Evolutionary conservation across 2,329 filamentous ascomycete species (phyloP).

Genomic region (Cylindrodendrum hubeiense): DNA sequence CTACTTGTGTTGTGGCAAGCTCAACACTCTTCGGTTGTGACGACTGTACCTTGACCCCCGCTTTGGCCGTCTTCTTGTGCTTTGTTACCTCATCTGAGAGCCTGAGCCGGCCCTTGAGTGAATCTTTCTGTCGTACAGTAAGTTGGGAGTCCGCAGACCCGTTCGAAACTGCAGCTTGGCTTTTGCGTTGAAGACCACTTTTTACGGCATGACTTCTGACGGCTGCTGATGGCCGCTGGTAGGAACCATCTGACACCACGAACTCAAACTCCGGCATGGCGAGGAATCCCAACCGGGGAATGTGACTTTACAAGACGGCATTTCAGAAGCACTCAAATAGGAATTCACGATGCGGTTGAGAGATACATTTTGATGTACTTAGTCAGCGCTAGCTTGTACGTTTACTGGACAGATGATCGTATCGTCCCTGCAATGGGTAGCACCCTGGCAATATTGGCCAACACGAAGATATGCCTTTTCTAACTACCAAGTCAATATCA

Average conservation of each 20-base stretch:
- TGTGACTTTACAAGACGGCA: neutral
- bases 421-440: neutral
- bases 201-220: slow-evolving; percentile 32
- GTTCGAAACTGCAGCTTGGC: neutral
- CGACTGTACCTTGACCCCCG: neutral
- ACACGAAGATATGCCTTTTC: neutral
- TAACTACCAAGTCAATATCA: neutral
- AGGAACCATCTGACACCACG: slow-evolving; percentile 22
- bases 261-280: slow-evolving; percentile 29
- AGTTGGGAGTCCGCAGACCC: slow-evolving; percentile 24
- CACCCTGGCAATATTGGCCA: neutral
- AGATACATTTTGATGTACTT: neutral
- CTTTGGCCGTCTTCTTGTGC: neutral
- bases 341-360: neutral
- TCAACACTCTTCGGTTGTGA: neutral
- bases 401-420: neutral
- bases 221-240: slow-evolving; percentile 25
- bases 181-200: slow-evolving; percentile 31
- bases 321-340: neutral
- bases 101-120: slow-evolving; percentile 30
- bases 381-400: neutral
- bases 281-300: neutral
- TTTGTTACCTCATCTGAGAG: neutral
- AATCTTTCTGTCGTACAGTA: slow-evolving; percentile 26
- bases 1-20: neutral